phyloP scores from a whole-genome alignment of 768 basidiomycete genomes.

The Auricularia sp. region DNA sequence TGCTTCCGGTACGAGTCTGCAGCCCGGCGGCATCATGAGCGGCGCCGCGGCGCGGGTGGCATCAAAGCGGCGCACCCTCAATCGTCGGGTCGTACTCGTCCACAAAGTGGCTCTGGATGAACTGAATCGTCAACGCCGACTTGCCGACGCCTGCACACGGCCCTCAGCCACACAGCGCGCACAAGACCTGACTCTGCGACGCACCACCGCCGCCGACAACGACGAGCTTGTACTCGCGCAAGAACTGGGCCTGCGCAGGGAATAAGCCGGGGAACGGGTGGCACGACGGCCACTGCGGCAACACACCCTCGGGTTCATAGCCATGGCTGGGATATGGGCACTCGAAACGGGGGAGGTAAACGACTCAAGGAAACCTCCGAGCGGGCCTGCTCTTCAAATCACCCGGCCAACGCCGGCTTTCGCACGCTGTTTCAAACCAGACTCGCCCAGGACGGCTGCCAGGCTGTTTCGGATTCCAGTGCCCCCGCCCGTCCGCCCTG shows the following conservation, averaged over 20 bases:
- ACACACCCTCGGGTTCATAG: too few relatives aligned
- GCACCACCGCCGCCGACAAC: conserved; percentile 96
- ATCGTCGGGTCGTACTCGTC: conserved; percentile 94
- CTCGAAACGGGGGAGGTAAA: too few relatives aligned
- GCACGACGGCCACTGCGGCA: too few relatives aligned
- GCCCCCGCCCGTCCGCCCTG: too few relatives aligned
- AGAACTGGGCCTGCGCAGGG: conserved; percentile 59
- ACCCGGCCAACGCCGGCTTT: too few relatives aligned
- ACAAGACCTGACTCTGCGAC: conserved; percentile 16
- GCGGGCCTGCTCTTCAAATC: too few relatives aligned
- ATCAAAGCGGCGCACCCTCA: conserved; percentile 45
- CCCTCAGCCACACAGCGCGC: background rate
- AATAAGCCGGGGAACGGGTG: too few relatives aligned
- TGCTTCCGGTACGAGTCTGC: conserved; percentile 95
- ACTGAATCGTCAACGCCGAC: conserved; percentile 93
- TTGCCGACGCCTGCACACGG: conserved; percentile 53
- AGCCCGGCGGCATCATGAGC: background rate
- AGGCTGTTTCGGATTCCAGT: too few relatives aligned
- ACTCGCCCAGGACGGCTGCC: too few relatives aligned
- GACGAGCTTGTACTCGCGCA: conserved; percentile 96
- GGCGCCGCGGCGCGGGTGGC: background rate
- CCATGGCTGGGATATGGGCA: too few relatives aligned
- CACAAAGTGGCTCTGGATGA: conserved; percentile 92
- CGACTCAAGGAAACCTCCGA: too few relatives aligned
- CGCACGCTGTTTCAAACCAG: too few relatives aligned